phyloP scores from a whole-genome alignment of 2,329 filamentous ascomycete genomes.

The Aplosporella prunicola region DNA sequence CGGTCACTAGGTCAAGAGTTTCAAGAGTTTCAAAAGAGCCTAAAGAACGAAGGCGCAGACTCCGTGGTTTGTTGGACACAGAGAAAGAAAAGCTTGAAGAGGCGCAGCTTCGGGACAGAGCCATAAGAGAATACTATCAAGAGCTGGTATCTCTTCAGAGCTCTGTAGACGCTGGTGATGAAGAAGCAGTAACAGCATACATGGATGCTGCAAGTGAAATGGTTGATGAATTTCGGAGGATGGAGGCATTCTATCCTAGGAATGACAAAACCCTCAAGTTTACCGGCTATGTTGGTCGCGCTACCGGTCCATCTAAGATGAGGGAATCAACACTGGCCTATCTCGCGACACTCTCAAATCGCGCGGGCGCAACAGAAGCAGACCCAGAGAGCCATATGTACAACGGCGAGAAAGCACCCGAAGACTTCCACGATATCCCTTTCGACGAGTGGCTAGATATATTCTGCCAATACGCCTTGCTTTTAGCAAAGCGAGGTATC shows the following conservation, averaged over 20 bases:
- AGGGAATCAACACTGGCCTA: slow-evolving; percentile 7
- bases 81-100: slow-evolving; percentile 12
- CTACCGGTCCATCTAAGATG: slow-evolving; percentile 14
- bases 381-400: not conserved
- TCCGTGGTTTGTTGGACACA: slow-evolving; percentile 6
- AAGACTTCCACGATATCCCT: slow-evolving; percentile 63
- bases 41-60: slow-evolving; percentile 2
- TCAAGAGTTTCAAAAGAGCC: slow-evolving; percentile 4
- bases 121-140: slow-evolving; percentile 33
- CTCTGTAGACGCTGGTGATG: slow-evolving; percentile 40
- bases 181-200: slow-evolving; percentile 45
- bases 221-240: slow-evolving; percentile 51
- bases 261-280: slow-evolving; percentile 37
- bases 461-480: slow-evolving; percentile 78
- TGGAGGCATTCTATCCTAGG: slow-evolving; percentile 49
- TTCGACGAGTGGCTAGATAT: slow-evolving; percentile 84
- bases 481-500: slow-evolving; percentile 59
- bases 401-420: slow-evolving; percentile 30
- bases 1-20: not conserved
- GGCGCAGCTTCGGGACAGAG: slow-evolving; percentile 25
- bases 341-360: slow-evolving; percentile 10
- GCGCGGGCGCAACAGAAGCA: slow-evolving; percentile 33
- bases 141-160: slow-evolving; percentile 34
- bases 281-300: slow-evolving; percentile 25
- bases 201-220: slow-evolving; percentile 50